phyloP scores from a whole-genome alignment of 371 early-diverging fungal species.

The Mucor mucedo region DNA sequence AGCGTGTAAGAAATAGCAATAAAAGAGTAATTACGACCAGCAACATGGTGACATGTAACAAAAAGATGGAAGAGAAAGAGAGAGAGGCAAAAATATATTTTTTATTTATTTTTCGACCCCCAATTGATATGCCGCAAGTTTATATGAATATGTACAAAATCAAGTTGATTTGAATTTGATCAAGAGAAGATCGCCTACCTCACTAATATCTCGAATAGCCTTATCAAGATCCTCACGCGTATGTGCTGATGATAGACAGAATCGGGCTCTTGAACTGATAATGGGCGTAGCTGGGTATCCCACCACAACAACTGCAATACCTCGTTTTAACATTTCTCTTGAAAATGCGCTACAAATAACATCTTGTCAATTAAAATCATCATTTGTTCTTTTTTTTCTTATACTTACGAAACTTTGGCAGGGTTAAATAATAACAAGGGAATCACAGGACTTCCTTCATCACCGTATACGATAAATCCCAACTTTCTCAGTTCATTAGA shows the following conservation, averaged over 20 bases:
- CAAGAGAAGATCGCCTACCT: slow-evolving; percentile 65
- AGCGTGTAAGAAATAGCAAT: slow-evolving; percentile 5
- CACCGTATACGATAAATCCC: slow-evolving; percentile 97
- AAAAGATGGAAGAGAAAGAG: not conserved
- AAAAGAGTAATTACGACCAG: not conserved
- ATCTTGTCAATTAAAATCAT: not conserved
- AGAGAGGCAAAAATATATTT: slow-evolving; percentile 12
- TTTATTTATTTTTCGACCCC: not conserved
- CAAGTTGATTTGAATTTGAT: slow-evolving; percentile 51
- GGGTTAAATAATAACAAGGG: slow-evolving; percentile 97
- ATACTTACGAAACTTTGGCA: slow-evolving; percentile 87
- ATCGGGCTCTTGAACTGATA: slow-evolving; percentile 95
- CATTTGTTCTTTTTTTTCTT: not conserved
- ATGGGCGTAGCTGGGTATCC: slow-evolving; percentile 99
- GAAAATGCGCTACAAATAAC: slow-evolving; percentile 78
- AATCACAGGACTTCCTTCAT: slow-evolving; percentile 94
- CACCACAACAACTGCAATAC: slow-evolving; percentile 98
- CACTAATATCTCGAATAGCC: slow-evolving; percentile 64
- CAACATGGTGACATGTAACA: slow-evolving; percentile 3
- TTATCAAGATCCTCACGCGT: slow-evolving; percentile 93
- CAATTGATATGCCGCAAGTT: not conserved
- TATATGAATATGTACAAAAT: slow-evolving; percentile 5
- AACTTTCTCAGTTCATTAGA: slow-evolving; percentile 78
- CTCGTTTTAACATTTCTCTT: slow-evolving; percentile 87
- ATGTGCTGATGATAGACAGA: slow-evolving; percentile 97